phyloP scores from a whole-genome alignment of 805 yeast species.

The Helenozyma rhizophorensis region DNA sequence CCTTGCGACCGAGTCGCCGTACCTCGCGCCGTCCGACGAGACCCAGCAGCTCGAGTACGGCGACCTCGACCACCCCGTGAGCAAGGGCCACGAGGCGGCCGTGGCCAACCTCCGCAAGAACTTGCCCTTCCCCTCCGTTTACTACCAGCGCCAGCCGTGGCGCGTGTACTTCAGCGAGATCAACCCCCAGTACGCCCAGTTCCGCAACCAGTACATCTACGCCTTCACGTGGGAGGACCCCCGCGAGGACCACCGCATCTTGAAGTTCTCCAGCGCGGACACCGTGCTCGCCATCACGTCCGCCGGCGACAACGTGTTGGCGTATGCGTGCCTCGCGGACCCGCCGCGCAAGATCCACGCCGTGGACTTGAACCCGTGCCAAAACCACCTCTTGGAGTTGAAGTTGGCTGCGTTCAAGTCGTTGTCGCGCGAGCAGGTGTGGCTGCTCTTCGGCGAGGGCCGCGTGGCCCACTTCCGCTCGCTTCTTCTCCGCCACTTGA shows the following conservation, averaged over 20 bases:
- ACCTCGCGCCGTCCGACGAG: constrained; percentile 56
- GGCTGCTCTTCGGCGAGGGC: constrained; percentile 79
- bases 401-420: constrained; percentile 65
- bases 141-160: constrained; percentile 74
- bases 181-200: constrained; percentile 63
- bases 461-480: constrained; percentile 40
- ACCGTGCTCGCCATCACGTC: constrained; percentile 80
- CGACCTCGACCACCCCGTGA: constrained; percentile 32
- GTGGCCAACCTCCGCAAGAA: constrained; percentile 55
- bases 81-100: constrained; percentile 80
- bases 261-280: constrained; percentile 58
- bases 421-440: constrained; percentile 53
- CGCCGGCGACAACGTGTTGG: constrained; percentile 78
- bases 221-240: constrained; percentile 94
- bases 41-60: constrained; percentile 19
- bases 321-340: constrained; percentile 66
- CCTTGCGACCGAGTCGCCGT: constrained; percentile 78
- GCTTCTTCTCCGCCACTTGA: constrained; percentile 46
- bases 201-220: constrained; percentile 74
- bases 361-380: constrained; percentile 80
- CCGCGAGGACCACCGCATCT: constrained; percentile 66
- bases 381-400: constrained; percentile 74
- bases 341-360: constrained; percentile 80
- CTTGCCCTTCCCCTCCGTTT: constrained; percentile 74
- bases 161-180: constrained; percentile 76